Conservation (phyloP, 805 yeast species). For the Priceomyces melissophilus region DNA sequence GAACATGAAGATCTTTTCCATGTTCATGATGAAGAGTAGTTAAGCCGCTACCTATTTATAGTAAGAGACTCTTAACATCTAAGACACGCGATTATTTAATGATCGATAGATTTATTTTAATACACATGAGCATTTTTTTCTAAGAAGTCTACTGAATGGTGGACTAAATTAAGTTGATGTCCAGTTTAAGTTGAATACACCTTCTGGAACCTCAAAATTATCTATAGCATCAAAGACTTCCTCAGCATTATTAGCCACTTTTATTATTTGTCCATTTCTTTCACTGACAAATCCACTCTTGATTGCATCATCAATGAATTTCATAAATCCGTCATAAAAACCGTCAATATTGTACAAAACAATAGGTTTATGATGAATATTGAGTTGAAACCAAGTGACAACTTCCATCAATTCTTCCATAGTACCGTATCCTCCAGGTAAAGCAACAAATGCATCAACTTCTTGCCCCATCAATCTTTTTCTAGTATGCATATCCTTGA, state of each 20-base stretch:
- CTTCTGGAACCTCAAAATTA: conserved; percentile 63
- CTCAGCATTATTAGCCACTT: conserved; percentile 63
- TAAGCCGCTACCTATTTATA: neutral
- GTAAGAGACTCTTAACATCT: too few species aligned
- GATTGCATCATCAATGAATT: conserved; percentile 59
- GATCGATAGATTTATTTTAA: neutral
- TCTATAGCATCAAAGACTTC: conserved; percentile 65
- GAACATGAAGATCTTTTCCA: conserved; percentile 43
- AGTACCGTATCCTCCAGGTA: conserved; percentile 93
- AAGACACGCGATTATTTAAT: neutral
- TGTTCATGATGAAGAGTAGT: conserved; percentile 26
- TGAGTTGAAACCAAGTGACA: conserved; percentile 87
- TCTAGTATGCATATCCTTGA: conserved; percentile 85
- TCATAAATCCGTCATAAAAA: conserved; percentile 67
- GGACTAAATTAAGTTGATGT: conserved; percentile 18
- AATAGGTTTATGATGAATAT: conserved; percentile 80
- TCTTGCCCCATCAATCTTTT: conserved; percentile 83
- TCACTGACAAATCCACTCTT: conserved; percentile 63
- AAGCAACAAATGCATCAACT: conserved; percentile 81
- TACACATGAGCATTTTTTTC: neutral
- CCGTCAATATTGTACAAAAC: conserved; percentile 77
- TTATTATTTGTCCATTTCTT: conserved; percentile 64
- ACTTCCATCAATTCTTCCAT: conserved; percentile 87
- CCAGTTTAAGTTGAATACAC: conserved; percentile 75
- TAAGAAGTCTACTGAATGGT: too few species aligned